These are phyloP conservation scores for Prunus mume DNA, from an alignment of 306 rosid genomes.

Conservation along the genomic window DNA sequence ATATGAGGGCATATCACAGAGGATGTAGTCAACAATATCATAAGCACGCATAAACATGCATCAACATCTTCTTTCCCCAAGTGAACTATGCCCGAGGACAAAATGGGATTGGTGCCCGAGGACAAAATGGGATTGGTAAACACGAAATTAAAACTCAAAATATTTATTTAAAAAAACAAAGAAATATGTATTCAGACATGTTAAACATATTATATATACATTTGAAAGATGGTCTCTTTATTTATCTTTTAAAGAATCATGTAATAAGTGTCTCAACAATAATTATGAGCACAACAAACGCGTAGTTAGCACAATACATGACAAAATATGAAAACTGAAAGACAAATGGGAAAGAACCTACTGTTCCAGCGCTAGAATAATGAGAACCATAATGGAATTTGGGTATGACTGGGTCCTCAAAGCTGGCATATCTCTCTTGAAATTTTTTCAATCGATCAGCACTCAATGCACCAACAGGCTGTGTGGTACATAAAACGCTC, in stretches of 20 bases:
- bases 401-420: constrained; percentile 93
- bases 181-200: neutral
- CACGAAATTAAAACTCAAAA: neutral
- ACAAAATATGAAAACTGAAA: neutral
- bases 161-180: no score
- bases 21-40: neutral
- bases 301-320: no score
- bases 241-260: neutral
- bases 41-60: neutral
- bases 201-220: neutral
- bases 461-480: constrained; percentile 93
- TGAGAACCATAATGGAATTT: constrained; percentile 98
- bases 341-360: constrained; percentile 35
- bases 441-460: constrained; percentile 75
- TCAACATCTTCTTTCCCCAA: neutral
- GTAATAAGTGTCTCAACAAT: neutral
- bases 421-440: constrained; percentile 89
- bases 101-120: neutral
- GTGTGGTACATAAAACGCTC: constrained; percentile 28
- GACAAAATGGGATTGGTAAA: neutral
- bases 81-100: neutral
- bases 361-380: constrained; percentile 99
- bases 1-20: neutral
- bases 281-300: neutral
- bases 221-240: neutral